Base-by-base conservation (phyloP, 2,329 filamentous ascomycete genomes). In the Paraconiothyrium brasiliense region DNA sequence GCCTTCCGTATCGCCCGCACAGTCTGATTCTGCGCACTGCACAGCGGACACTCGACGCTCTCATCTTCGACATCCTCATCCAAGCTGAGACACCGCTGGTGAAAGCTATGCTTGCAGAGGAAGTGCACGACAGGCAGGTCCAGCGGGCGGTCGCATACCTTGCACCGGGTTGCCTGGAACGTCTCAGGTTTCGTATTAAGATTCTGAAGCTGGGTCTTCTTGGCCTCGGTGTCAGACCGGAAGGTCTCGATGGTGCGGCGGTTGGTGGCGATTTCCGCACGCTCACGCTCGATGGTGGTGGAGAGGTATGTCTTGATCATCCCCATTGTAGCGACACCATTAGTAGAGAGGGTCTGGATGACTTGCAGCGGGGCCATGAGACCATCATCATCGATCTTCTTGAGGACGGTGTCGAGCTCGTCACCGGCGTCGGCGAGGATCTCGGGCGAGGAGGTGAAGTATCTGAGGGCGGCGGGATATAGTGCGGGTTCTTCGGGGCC, bases 321-420 rank as follows among this genome's bases (percentile, higher is more conserved):
- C 54, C 94, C 95, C 92, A 99, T 97, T 0, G 93, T 98, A 0
- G 96, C 94, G 2, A 97, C 92, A 6, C 89, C 87, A 68, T 91
- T 92, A 56, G 86, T 86, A 63, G 87, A 90, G 14, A 99, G 86
- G 0, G 94, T 95, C 78, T 99, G 94, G 16, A 99, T 95, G 35
- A 99, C 95, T 77, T 99, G 95, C 4, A 99, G 83, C 0, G 95
- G 95, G 0, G 95, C 94, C 92, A 99, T 95, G 41, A 99, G 86
- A 0, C 92, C 90, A 71, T 97, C 93, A 64, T 90, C 86, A 75
- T 97, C 92, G 68, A 99, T 98, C 71, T 92, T 93, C 66, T 88
- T 86, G 11, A 99, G 84, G 1, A 99, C 90, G 0, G 82, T 84
- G 59, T 93, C 87, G 10, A 99, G 85, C 79, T 98, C 94, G 52